A percentile compares a stretch with the other conserved stretches of the same genome.
These are phyloP conservation scores for Bothriochloa decipiens DNA, from an alignment of 176 grass and related monocot genomes.

Conservation along the genomic window DNA sequence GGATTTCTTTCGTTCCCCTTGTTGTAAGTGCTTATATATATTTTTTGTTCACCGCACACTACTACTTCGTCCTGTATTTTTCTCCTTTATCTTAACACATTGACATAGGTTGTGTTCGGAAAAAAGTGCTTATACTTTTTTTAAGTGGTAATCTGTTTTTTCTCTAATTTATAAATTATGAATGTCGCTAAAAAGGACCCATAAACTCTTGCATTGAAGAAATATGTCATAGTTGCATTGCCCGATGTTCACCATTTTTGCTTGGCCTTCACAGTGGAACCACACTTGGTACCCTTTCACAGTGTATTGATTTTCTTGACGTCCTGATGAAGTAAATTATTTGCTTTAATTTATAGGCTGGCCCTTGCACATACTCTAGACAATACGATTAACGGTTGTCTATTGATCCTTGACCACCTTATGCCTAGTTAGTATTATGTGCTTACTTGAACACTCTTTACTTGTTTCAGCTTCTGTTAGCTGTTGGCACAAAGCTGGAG, in stretches of 20 bases:
- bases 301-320: background rate
- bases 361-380: background rate
- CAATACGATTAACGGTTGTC: background rate
- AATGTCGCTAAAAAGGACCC: background rate
- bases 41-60: background rate
- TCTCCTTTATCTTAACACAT: background rate
- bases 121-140: background rate
- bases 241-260: background rate
- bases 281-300: background rate
- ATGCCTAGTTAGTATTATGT: background rate
- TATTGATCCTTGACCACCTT: background rate
- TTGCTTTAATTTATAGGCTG: no score
- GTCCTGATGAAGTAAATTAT: no score
- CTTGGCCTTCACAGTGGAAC: constrained; percentile 8
- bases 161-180: constrained; percentile 6
- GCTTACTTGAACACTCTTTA: constrained; percentile 20
- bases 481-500: constrained; percentile 91
- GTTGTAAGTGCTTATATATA: constrained; percentile 61
- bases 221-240: background rate
- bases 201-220: background rate
- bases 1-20: constrained; percentile 93
- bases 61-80: background rate
- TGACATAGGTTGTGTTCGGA: background rate
- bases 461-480: constrained; percentile 75
- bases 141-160: constrained; percentile 22